These are phyloP conservation scores for Atkinsonella hypoxylon DNA, from an alignment of 2,329 filamentous ascomycete species.

Conservation along the genomic window DNA sequence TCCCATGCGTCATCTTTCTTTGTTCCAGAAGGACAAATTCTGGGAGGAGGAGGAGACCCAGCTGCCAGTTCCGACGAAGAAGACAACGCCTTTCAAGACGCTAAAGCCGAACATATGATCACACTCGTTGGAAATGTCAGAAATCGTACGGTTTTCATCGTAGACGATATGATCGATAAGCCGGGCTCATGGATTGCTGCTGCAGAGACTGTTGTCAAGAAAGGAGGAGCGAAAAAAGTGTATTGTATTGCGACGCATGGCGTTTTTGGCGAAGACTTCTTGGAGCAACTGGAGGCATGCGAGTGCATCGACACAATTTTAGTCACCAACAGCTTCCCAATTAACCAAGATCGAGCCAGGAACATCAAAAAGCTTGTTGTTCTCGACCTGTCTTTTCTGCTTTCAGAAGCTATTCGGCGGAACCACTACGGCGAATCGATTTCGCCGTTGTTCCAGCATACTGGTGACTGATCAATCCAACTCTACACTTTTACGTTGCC, in stretches of 20 bases:
- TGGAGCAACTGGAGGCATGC: conserved; percentile 83
- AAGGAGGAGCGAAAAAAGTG: conserved; percentile 80
- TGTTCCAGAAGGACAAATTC: conserved; percentile 50
- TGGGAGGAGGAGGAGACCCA: conserved; percentile 77
- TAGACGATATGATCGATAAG: conserved; percentile 99
- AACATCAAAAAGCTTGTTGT: conserved; percentile 74
- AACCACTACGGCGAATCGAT: conserved; percentile 94
- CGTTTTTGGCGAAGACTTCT: conserved; percentile 78
- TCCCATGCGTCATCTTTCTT: conserved; percentile 74
- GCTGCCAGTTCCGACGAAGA: conserved; percentile 81
- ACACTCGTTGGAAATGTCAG: conserved; percentile 94
- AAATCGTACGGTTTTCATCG: conserved; percentile 78
- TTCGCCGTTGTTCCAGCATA: conserved; percentile 56
- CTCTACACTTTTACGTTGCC: background rate
- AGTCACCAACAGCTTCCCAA: conserved; percentile 95
- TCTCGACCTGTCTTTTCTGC: conserved; percentile 75
- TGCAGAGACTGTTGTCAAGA: conserved; percentile 91
- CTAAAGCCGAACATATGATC: conserved; percentile 82
- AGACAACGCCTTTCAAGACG: conserved; percentile 74
- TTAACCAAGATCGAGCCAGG: conserved; percentile 59
- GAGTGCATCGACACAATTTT: conserved; percentile 89
- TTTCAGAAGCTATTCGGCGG: conserved; percentile 85
- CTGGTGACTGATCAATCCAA: conserved; percentile 33
- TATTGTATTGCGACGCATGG: conserved; percentile 98
- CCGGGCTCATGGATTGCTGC: conserved; percentile 94